Conservation (phyloP, 306 rosid species). For the Quercus dentata region DNA sequence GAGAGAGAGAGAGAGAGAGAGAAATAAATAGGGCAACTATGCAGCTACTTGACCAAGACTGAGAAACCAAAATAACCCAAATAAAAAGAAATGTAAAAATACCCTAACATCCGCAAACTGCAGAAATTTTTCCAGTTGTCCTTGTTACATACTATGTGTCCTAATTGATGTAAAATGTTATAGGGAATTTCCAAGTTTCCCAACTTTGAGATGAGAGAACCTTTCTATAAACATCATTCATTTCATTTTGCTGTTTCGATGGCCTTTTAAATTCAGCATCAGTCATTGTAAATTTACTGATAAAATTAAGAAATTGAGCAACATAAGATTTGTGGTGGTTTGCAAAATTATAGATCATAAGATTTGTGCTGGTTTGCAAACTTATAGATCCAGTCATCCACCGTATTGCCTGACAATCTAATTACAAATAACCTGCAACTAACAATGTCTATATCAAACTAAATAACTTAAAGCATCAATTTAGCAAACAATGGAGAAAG, state of each 20-base stretch:
- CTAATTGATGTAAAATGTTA: not conserved
- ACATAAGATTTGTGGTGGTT: not conserved
- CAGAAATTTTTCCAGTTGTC: no score
- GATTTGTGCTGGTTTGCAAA: not conserved
- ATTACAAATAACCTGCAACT: no score
- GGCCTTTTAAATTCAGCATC: not conserved
- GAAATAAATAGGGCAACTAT: no score
- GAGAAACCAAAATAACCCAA: no score
- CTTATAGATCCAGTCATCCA: not conserved
- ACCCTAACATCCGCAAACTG: no score
- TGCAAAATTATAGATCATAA: not conserved
- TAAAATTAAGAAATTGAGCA: not conserved
- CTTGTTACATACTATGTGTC: not conserved
- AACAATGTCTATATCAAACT: not conserved
- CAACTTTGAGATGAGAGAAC: not conserved
- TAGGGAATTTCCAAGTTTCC: not conserved
- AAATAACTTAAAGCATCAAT: not conserved
- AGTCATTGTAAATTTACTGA: not conserved
- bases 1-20: no score
- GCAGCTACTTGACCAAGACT: no score
- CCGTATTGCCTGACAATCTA: not conserved
- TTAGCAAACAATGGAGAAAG: not conserved
- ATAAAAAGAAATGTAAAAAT: no score
- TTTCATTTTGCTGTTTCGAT: not conserved
- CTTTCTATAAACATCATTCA: not conserved